These are phyloP conservation scores for Trichosporon ovoides DNA, from an alignment of 1,284 basidiomycete genomes.

Conservation along the genomic window DNA sequence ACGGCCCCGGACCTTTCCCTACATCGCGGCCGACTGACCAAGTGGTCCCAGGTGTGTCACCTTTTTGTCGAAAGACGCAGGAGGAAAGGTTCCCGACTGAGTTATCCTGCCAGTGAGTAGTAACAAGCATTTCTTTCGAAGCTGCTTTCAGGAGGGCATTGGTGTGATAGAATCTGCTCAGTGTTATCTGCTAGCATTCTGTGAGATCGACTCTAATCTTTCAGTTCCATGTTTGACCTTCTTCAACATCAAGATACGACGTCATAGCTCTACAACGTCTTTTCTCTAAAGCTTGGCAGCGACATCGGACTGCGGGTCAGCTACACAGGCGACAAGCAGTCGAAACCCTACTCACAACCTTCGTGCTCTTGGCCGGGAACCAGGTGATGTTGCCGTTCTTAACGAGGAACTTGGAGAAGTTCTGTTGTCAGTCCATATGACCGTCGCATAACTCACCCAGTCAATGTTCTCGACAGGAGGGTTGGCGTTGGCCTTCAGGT, in stretches of 20 bases:
- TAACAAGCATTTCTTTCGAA: no score
- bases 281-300: neutral
- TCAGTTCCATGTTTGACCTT: no score
- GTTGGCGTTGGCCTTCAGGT: conserved; percentile 47
- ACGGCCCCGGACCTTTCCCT: no score
- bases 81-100: no score
- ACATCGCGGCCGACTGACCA: no score
- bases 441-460: conserved; percentile 35
- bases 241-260: neutral
- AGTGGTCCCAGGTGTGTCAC: no score
- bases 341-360: conserved; percentile 39
- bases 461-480: conserved; percentile 46
- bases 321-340: neutral
- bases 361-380: conserved; percentile 50
- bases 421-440: conserved; percentile 37
- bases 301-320: neutral
- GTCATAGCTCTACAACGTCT: neutral
- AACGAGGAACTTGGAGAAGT: conserved; percentile 52
- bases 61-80: no score
- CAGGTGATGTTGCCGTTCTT: conserved; percentile 52
- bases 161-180: neutral
- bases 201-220: no score
- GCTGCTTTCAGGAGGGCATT: no score
- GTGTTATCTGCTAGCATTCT: neutral
- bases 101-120: no score